Evolutionary conservation across 2,329 filamentous ascomycete species (phyloP).

Genomic region (Fusarium mundagurra): DNA sequence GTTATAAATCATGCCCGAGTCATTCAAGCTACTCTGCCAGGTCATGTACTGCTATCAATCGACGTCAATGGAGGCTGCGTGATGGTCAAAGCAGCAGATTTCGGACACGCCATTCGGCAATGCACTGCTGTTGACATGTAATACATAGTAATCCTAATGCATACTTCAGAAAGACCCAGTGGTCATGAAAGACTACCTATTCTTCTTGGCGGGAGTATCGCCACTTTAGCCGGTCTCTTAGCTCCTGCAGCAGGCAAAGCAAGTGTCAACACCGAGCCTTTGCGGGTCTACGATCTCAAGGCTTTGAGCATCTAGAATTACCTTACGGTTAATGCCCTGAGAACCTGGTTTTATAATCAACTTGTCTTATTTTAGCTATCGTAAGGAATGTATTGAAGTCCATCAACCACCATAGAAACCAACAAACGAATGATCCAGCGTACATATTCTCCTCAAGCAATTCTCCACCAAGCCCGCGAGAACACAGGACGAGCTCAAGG

Average conservation of each 20-base stretch:
- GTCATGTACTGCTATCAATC: rapidly evolving
- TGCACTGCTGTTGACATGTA: background rate
- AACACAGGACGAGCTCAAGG: rapidly evolving
- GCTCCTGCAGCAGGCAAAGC: background rate
- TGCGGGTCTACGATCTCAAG: background rate
- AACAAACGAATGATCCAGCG: background rate
- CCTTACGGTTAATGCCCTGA: too few species aligned
- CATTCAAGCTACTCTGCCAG: background rate
- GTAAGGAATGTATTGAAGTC: rapidly evolving
- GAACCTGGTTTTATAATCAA: rapidly evolving
- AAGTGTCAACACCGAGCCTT: background rate
- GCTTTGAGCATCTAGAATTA: rapidly evolving
- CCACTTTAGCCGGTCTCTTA: background rate
- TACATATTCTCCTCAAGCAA: background rate
- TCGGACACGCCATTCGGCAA: background rate
- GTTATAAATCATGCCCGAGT: rapidly evolving
- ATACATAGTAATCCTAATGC: too few species aligned
- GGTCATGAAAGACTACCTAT: background rate
- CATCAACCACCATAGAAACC: rapidly evolving
- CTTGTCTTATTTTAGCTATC: background rate
- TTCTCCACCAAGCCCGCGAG: background rate
- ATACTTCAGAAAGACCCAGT: background rate
- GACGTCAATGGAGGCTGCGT: background rate
- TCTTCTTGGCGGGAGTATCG: background rate
- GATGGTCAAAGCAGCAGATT: background rate